phyloP scores from a whole-genome alignment of 2,329 filamentous ascomycete species.

The Aureobasidium lini region DNA sequence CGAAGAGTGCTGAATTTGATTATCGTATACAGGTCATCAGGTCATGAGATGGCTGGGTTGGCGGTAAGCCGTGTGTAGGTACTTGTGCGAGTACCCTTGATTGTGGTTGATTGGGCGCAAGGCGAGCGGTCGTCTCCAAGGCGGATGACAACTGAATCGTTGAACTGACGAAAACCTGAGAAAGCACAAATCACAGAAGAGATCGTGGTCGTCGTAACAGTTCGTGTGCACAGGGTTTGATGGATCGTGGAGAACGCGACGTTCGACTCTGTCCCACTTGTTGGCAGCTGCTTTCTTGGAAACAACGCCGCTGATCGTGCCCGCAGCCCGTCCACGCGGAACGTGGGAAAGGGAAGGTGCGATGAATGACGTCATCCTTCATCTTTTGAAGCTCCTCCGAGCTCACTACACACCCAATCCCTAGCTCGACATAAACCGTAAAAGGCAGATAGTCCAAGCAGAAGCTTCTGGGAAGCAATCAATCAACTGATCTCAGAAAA shows the following conservation, averaged over 20 bases:
- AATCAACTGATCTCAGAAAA: no score
- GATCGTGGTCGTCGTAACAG: neutral
- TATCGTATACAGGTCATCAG: constrained; percentile 13
- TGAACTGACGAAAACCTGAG: neutral
- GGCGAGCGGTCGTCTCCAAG: neutral
- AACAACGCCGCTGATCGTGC: constrained; percentile 9
- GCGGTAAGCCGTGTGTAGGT: neutral
- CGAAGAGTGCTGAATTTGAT: neutral
- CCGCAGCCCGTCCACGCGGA: neutral
- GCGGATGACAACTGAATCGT: neutral
- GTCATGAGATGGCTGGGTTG: neutral
- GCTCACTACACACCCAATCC: no score
- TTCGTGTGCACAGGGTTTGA: neutral
- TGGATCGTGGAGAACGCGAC: neutral
- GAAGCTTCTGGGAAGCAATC: no score
- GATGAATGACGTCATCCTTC: neutral
- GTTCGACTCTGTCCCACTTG: neutral
- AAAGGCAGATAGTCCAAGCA: no score
- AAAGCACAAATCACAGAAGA: neutral
- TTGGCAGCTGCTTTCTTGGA: constrained; percentile 6
- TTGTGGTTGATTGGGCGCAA: neutral
- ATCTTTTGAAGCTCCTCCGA: neutral
- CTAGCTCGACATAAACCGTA: no score
- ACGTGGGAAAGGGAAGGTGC: constrained; percentile 1
- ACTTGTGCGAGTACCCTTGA: neutral